phyloP scores from a whole-genome alignment of 192 early-diverging fungal genomes.

The Coemansia sp. region DNA sequence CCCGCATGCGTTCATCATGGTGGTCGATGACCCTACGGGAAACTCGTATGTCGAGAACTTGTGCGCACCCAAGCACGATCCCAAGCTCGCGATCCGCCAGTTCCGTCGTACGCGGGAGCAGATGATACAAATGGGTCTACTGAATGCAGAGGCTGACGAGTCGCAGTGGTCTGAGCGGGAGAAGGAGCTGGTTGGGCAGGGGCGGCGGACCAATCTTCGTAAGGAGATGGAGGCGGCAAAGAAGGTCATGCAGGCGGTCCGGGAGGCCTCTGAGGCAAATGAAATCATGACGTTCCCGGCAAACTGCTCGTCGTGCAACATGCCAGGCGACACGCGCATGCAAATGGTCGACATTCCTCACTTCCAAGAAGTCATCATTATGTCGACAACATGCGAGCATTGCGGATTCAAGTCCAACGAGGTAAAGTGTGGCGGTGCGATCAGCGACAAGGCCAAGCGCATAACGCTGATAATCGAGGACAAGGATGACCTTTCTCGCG shows the following conservation, averaged over 20 bases:
- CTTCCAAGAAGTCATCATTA: conserved; percentile 94
- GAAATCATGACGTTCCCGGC: conserved; percentile 81
- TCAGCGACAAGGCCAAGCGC: conserved; percentile 71
- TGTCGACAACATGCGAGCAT: conserved; percentile 86
- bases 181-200: conserved; percentile 14
- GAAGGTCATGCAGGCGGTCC: conserved; percentile 32
- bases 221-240: conserved; percentile 49
- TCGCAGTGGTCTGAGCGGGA: conserved; percentile 28
- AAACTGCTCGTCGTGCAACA: conserved; percentile 82
- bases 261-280: conserved; percentile 62
- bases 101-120: conserved; percentile 79
- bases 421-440: conserved; percentile 91
- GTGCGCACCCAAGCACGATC: conserved; percentile 69
- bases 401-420: conserved; percentile 97
- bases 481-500: conserved; percentile 83
- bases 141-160: conserved; percentile 59
- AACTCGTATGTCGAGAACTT: conserved; percentile 92
- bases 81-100: conserved; percentile 64
- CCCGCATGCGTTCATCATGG: conserved; percentile 65
- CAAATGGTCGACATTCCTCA: conserved; percentile 90
- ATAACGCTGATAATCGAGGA: conserved; percentile 84
- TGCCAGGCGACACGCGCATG: conserved; percentile 82
- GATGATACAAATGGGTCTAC: conserved; percentile 72
- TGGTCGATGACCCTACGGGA: conserved; percentile 86
- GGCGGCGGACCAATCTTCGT: conserved; percentile 20